Conservation (phyloP, 495 filamentous ascomycete species). For the Clohesyomyces aquaticus region DNA sequence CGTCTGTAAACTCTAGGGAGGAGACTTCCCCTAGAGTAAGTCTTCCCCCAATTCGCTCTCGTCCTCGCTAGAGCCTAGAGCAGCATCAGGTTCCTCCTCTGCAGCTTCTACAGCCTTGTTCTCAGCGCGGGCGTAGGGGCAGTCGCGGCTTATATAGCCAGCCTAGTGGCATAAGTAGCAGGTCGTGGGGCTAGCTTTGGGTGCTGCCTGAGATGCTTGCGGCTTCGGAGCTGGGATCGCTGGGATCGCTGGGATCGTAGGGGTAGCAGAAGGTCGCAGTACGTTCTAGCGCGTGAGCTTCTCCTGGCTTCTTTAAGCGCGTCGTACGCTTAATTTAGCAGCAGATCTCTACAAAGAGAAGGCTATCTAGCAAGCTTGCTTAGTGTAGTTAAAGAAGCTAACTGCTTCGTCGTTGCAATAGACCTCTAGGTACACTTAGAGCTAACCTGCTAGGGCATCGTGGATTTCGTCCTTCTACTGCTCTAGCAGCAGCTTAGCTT, state of each 20-base stretch:
- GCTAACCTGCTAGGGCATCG: neutral
- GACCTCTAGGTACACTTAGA: neutral
- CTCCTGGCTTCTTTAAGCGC: neutral
- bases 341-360: neutral
- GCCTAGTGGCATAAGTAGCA: neutral
- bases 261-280: neutral
- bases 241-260: neutral
- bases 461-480: neutral
- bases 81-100: too few species aligned
- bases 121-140: neutral
- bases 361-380: neutral
- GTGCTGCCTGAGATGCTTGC: neutral
- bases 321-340: neutral
- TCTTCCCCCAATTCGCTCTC: neutral
- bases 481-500: neutral
- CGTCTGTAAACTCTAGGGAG: neutral
- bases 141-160: neutral
- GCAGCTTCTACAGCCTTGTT: neutral
- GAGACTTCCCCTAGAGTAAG: conserved; percentile 5
- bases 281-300: neutral
- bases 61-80: neutral
- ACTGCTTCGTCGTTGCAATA: neutral
- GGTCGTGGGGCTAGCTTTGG: neutral
- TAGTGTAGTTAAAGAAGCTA: neutral
- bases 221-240: neutral